Base-by-base conservation (phyloP, 2,329 filamentous ascomycete genomes). In the Esteya vermicola region DNA sequence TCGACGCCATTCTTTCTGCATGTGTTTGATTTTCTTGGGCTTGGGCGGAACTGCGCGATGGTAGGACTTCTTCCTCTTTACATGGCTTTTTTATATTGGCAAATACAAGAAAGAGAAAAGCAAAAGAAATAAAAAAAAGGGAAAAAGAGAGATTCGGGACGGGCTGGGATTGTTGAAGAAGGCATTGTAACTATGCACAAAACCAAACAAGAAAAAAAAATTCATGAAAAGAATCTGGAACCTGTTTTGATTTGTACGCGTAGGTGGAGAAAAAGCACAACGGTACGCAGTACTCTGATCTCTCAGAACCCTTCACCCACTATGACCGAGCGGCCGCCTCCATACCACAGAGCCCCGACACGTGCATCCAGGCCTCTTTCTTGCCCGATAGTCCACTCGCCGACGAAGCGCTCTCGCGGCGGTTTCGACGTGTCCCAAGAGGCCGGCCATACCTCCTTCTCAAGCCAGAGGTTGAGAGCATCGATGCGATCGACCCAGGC, bases 311-410 rank as follows among this genome's bases (percentile, higher is more conserved):
- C 75, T 54, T 78, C 74, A 16, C 75, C 75, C 16, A 68, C 40
- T 52, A 68, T 61, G 44, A 93, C 67, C 4, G 75, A 81, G 47
- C 81, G 70, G 1, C 88, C 88, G 21, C 78, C 83, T 27, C 81
- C 89, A 61, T 94, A 95, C 86, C 88, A 96, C 33, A 94, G 59
- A 6, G 69, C 66, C 0, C 89, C 89, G 47, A 70, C 74, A 33
- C 84, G 72, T 43, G 75, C 76, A 52, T 89, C 82, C 40, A 95
- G 60, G 0, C 88, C 88, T 50, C 68, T 80, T 56, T 89, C 85
- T 50, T 93, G 75, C 0, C 89, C 88, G n/a, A 95, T 77, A 20
- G 82, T 63, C 86, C 89, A 95, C 53, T 91, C 81, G 0, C 81
- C 79, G 3, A 66, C 54, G 27, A 65, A 60, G 10, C 59, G 58